Percentiles rank a stretch among this genome's conserved stretches.
Conservation (phyloP, 73 alveolate species). For the Tetrahymena thermophila region DNA sequence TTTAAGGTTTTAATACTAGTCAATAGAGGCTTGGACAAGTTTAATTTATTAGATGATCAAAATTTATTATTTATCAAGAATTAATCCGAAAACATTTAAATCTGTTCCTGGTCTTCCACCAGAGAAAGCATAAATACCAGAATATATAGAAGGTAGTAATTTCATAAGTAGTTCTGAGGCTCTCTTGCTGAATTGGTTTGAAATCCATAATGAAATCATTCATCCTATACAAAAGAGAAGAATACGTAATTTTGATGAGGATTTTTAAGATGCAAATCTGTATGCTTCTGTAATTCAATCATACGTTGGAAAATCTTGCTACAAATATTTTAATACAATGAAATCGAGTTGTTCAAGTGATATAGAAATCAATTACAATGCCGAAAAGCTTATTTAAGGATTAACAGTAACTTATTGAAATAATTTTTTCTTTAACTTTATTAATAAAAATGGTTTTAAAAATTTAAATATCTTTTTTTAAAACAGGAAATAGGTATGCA, state of each 20-base stretch:
- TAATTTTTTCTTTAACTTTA: not conserved
- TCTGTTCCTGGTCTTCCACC: constrained; percentile 83
- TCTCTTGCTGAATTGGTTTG: constrained; percentile 73
- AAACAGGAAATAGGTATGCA: constrained; percentile 72
- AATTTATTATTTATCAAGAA: constrained; percentile 86
- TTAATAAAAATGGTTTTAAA: not conserved
- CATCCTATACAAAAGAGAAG: not conserved
- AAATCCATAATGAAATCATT: not conserved
- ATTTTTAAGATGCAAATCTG: constrained; percentile 54
- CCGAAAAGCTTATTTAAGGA: constrained; percentile 72
- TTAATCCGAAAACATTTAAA: constrained; percentile 80
- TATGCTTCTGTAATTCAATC: constrained; percentile 61
- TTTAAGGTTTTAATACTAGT: constrained; percentile 75
- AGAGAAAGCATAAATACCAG: constrained; percentile 66
- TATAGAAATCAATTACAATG: constrained; percentile 66
- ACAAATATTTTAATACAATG: constrained; percentile 50
- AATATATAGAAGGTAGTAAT: constrained; percentile 74
- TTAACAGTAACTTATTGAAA: not conserved
- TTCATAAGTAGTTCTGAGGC: constrained; percentile 84
- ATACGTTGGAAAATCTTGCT: constrained; percentile 51
- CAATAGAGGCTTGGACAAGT: constrained; percentile 92
- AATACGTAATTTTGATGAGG: not conserved
- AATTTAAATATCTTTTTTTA: not conserved
- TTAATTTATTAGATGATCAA: constrained; percentile 82
- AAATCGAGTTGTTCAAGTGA: constrained; percentile 55